phyloP scores from a whole-genome alignment of 78 protist species.

The Dictyostelium capitatum region DNA sequence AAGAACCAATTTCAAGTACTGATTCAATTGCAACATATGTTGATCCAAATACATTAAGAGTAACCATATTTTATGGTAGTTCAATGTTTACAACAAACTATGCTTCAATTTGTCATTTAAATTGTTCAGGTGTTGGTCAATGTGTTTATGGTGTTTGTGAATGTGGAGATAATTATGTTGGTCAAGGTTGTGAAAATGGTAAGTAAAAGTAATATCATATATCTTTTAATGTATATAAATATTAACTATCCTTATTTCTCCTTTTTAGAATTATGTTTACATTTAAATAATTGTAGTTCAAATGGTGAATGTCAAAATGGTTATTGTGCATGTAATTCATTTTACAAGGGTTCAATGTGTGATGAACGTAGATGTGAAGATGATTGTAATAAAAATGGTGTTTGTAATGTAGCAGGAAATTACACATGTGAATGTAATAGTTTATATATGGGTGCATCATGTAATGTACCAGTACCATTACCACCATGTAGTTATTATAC shows the following conservation, averaged over 20 bases:
- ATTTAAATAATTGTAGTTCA: conserved; percentile 30
- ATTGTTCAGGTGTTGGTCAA: conserved; percentile 37
- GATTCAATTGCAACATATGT: background rate
- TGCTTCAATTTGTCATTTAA: conserved; percentile 20
- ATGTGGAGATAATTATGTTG: background rate
- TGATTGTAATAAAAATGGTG: conserved; percentile 30
- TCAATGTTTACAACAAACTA: background rate
- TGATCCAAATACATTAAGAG: background rate
- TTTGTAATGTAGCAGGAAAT: background rate
- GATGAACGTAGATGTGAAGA: background rate
- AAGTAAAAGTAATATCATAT: background rate
- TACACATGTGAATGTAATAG: conserved; percentile 23
- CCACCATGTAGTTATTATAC: conserved; percentile 14
- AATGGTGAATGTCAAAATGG: conserved; percentile 51
- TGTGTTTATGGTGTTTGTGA: conserved; percentile 35
- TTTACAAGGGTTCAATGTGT: background rate
- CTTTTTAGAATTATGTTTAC: background rate
- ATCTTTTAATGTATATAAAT: too few relatives aligned
- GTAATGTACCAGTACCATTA: background rate
- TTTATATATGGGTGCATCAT: background rate
- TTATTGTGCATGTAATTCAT: conserved; percentile 16
- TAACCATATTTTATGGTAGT: background rate
- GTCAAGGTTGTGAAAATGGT: conserved; percentile 27
- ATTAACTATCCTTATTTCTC: background rate
- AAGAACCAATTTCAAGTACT: background rate